Conservation (phyloP, 192 early-diverging fungal genomes). For the Diversispora epigaea region DNA sequence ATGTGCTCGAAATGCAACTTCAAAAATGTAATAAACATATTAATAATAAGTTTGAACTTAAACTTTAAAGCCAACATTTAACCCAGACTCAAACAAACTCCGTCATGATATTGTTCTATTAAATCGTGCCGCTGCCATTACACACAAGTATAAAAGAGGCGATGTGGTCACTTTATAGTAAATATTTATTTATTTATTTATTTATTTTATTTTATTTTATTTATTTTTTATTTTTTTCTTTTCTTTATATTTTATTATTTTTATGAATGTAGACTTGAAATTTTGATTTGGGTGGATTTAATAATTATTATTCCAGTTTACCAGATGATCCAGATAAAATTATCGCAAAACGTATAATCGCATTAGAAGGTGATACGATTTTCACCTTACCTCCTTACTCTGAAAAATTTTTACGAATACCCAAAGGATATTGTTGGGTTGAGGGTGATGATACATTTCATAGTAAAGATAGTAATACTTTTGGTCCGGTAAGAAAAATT, state of each 20-base stretch:
- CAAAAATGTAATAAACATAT: not conserved
- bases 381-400: conserved; percentile 48
- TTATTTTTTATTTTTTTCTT: not conserved
- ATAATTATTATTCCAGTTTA: conserved; percentile 36
- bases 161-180: conserved; percentile 68
- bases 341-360: conserved; percentile 85
- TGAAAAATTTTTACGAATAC: conserved; percentile 57
- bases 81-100: conserved; percentile 68
- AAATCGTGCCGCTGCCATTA: conserved; percentile 54
- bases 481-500: conserved; percentile 62
- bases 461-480: conserved; percentile 76
- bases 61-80: conserved; percentile 61
- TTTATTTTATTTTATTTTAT: conserved; percentile 3
- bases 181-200: not conserved
- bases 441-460: conserved; percentile 86
- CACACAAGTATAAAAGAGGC: conserved; percentile 54
- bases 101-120: conserved; percentile 67
- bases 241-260: not conserved
- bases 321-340: conserved; percentile 67
- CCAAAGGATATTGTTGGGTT: conserved; percentile 81
- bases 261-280: not conserved
- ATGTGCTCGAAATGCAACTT: not conserved
- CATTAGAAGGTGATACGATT: conserved; percentile 76
- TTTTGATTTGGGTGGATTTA: not conserved
- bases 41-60: not conserved